Evolutionary conservation across 345 rosid species (phyloP), one percentile per base, ranked within the genome.

Genomic region (Microthlaspi erraticum): DNA sequence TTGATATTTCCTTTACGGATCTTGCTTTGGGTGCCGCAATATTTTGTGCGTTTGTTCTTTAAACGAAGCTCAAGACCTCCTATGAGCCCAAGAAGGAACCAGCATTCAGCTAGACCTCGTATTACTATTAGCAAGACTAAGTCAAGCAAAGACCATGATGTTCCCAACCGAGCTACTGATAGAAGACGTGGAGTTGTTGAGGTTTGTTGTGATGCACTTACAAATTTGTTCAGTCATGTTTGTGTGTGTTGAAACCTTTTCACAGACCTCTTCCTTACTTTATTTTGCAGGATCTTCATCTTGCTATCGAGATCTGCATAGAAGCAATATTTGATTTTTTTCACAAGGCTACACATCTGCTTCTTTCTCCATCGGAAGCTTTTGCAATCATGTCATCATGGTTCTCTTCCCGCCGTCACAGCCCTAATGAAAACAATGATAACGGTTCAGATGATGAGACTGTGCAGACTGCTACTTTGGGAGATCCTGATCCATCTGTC

Each of bases 141-240:
- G 48, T 51, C 82, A 38, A 69, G 71, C 19, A 94, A 82, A 79
- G 87, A 94, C 64, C 83, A 85, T 76, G 82, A 86, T 77, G 80
- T 85, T 60, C 84, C 93, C 66, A 90, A 85, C 65, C 84, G 87
- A 41, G 59, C 96, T 56, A 91, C 88, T 36, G 99, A 89, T 71
- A 80, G 85, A 83, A 89, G 99, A 77, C 96, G 99, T 12, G 99
- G 99, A 66, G 93, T 91, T 71, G 75, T 94, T 75, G 99, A 94
- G 99, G 99, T 90, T 71, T 80, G 72, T 82, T 5, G 64, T 5
- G 64, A 67, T 61, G 44, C 14, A 4, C 49, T 33, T 10, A 46
- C 43, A 37, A 72, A 14, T 29, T 8, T 32, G 62, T 52, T 66
- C 18, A 64, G 37, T 48, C 16, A 9, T 64, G 49, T 74, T 13